A percentile compares a stretch with the other conserved stretches of the same genome.
Evolutionary conservation across 805 yeast genomes (phyloP).

Genomic region (Hanseniaspora valbyensis): DNA sequence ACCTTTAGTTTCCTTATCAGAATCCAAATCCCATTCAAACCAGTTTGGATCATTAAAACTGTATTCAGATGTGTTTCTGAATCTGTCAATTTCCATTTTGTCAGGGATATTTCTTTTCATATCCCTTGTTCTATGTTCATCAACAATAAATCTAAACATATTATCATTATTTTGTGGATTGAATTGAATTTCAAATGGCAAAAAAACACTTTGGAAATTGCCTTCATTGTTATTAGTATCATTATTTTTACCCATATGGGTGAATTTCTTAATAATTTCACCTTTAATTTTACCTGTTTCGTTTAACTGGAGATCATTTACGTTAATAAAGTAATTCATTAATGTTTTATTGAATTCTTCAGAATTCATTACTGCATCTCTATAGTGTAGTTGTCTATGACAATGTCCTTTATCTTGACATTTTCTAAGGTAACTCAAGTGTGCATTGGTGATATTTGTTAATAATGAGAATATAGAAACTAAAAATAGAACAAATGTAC

Average conservation of each 20-base stretch:
- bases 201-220: constrained; percentile 21
- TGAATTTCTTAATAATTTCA: constrained; percentile 36
- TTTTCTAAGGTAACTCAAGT: constrained; percentile 37
- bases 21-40: neutral
- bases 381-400: constrained; percentile 49
- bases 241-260: constrained; percentile 6
- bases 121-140: constrained; percentile 42
- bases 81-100: constrained; percentile 40
- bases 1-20: neutral
- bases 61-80: constrained; percentile 49
- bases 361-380: constrained; percentile 32
- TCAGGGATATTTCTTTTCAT: constrained; percentile 20
- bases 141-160: constrained; percentile 46
- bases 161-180: constrained; percentile 38
- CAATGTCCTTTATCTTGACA: constrained; percentile 82
- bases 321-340: constrained; percentile 27
- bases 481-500: neutral
- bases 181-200: constrained; percentile 52
- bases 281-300: constrained; percentile 22
- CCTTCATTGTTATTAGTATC: no score
- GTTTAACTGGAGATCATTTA: neutral
- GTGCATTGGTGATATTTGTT: neutral
- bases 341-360: constrained; percentile 31
- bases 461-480: neutral
- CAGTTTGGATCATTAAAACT: constrained; percentile 34